Conservation (phyloP, 768 basidiomycete species). For the Kwoniella newhampshirensis region DNA sequence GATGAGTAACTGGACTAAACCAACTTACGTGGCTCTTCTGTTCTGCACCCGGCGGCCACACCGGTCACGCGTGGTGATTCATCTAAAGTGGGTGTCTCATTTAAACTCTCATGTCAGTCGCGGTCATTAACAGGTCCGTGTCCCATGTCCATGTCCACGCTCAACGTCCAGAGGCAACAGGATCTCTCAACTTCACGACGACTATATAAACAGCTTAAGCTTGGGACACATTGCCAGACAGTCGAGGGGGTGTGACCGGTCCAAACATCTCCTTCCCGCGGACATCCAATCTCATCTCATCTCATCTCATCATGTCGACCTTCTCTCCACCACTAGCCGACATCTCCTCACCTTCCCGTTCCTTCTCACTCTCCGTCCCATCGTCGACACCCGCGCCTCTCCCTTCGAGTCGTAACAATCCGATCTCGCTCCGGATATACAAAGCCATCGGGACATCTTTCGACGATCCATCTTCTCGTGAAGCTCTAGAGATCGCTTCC, state of each 20-base stretch:
- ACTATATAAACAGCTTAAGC: constrained; percentile 63
- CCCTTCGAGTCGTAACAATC: constrained; percentile 54
- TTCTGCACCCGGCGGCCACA: no score
- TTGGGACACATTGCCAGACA: constrained; percentile 96
- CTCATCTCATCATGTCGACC: constrained; percentile 1
- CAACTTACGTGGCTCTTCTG: no score
- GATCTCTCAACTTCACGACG: constrained; percentile 67
- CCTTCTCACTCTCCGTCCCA: constrained; percentile 7
- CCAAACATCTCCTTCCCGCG: no score
- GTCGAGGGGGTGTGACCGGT: no score
- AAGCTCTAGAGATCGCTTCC: constrained; percentile 80
- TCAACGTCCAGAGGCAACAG: no score
- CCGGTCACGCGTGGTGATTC: no score
- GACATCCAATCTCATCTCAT: no score
- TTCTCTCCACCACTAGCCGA: constrained; percentile 7
- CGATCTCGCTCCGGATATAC: constrained; percentile 81
- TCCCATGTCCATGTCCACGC: no score
- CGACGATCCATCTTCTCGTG: constrained; percentile 55
- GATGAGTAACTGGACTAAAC: no score
- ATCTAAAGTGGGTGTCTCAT: no score
- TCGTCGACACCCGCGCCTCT: constrained; percentile 13
- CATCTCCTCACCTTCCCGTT: constrained; percentile 19
- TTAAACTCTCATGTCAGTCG: no score
- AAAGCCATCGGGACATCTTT: constrained; percentile 75
- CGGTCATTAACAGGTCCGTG: no score